phyloP scores from a whole-genome alignment of 495 filamentous ascomycete genomes.

The Niebla homalea region DNA sequence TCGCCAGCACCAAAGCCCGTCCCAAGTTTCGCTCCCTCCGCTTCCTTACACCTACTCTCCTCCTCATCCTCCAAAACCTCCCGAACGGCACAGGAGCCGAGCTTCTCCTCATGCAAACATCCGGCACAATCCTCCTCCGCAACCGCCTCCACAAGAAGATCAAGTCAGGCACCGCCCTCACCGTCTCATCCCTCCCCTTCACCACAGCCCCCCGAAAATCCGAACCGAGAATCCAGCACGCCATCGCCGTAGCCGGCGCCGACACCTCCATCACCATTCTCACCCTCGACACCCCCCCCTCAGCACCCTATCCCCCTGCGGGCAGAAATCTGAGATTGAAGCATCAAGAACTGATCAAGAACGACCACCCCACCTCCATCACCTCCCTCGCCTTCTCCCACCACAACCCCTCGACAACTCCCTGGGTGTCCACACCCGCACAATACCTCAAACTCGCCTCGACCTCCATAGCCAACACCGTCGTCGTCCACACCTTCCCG shows the following conservation, averaged over 20 bases:
- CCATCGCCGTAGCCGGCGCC: conserved; percentile 70
- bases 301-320: conserved; percentile 17
- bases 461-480: conserved; percentile 70
- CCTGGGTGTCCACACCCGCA: conserved; percentile 31
- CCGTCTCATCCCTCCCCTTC: conserved; percentile 52
- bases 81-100: conserved; percentile 49
- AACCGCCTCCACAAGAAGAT: conserved; percentile 43
- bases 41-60: conserved; percentile 48
- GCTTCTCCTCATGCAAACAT: conserved; percentile 50
- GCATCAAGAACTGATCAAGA: conserved; percentile 48
- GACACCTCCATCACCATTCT: conserved; percentile 69
- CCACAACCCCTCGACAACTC: conserved; percentile 44
- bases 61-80: conserved; percentile 38
- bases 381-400: conserved; percentile 72
- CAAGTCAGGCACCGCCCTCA: conserved; percentile 58
- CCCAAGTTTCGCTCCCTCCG: conserved; percentile 54
- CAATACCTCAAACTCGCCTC: conserved; percentile 71
- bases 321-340: conserved; percentile 44
- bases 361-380: conserved; percentile 74
- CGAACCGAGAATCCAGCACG: conserved; percentile 51
- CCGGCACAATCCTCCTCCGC: conserved; percentile 33
- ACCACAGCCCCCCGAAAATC: conserved; percentile 26
- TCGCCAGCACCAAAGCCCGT: conserved; percentile 27
- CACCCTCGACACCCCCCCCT: conserved; percentile 46
- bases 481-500: conserved; percentile 73